Percentiles rank a stretch among this genome's conserved stretches.
Evolutionary conservation across 1,139 yeast genomes (phyloP).

Genomic region (Arxiozyma slooffiae): DNA sequence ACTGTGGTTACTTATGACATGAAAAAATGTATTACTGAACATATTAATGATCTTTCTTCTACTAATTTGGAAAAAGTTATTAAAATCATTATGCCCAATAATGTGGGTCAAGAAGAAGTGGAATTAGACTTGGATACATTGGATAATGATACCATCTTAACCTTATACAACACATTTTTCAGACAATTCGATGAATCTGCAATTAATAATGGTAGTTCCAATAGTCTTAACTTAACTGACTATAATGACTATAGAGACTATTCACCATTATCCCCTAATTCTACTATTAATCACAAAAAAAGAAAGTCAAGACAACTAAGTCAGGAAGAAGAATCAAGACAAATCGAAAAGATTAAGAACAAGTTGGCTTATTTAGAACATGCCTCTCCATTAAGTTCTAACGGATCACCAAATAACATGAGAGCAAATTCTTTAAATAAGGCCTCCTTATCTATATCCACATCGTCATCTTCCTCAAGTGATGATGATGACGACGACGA

Average conservation of each 20-base stretch:
- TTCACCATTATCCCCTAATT: conserved; percentile 30
- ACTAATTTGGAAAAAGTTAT: conserved; percentile 76
- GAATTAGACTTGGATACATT: conserved; percentile 93
- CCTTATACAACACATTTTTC: conserved; percentile 53
- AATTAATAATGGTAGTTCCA: conserved; percentile 3
- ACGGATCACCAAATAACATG: conserved; percentile 19
- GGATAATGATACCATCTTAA: conserved; percentile 76
- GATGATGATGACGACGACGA: conserved; percentile 35
- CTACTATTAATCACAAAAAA: conserved; percentile 18
- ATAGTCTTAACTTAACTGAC: conserved; percentile 5
- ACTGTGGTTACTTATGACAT: conserved; percentile 77
- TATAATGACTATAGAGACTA: conserved; percentile 8
- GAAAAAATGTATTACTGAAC: conserved; percentile 86
- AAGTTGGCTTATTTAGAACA: conserved; percentile 66
- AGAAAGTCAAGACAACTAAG: conserved; percentile 37
- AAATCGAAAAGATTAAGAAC: conserved; percentile 74
- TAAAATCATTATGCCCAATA: conserved; percentile 76
- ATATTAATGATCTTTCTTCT: conserved; percentile 65
- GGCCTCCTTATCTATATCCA: conserved; percentile 1
- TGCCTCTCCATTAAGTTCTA: conserved; percentile 29
- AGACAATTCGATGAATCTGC: conserved; percentile 30
- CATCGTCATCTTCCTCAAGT: conserved; percentile 38
- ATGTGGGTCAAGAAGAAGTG: conserved; percentile 65
- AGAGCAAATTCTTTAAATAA: conserved; percentile 13
- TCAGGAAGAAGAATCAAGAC: conserved; percentile 64